Conservation (phyloP, 2,329 filamentous ascomycete genomes). For the Sordariomycetes sp. region DNA sequence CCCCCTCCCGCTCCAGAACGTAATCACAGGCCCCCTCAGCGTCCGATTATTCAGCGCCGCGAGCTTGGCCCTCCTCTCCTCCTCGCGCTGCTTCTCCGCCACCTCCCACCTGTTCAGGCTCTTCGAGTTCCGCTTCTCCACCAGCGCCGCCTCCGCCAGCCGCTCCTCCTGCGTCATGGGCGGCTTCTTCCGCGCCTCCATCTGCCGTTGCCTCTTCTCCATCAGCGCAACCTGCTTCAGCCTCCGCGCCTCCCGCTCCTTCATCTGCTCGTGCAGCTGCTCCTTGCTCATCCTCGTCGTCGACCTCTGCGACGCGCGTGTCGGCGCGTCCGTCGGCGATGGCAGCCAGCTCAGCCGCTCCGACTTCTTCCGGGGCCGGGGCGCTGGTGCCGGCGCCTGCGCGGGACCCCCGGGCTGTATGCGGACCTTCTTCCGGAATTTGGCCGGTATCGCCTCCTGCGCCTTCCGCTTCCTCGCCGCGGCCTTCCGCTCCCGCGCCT, state of each 20-base stretch:
- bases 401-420: slow-evolving; percentile 41
- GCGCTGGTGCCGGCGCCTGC: slow-evolving; percentile 21
- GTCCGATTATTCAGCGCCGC: slow-evolving; percentile 80
- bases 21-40: slow-evolving; percentile 77
- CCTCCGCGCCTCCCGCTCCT: slow-evolving; percentile 56
- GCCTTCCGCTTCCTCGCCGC: slow-evolving; percentile 69
- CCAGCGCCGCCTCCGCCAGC: slow-evolving; percentile 65
- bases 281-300: slow-evolving; percentile 48
- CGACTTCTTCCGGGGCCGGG: slow-evolving; percentile 45
- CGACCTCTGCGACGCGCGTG: slow-evolving; percentile 41
- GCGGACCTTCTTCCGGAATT: slow-evolving; percentile 63
- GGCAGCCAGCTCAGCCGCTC: slow-evolving; percentile 47
- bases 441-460: slow-evolving; percentile 57
- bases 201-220: slow-evolving; percentile 54
- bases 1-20: slow-evolving; percentile 86
- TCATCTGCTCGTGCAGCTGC: slow-evolving; percentile 56
- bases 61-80: slow-evolving; percentile 69
- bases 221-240: slow-evolving; percentile 57
- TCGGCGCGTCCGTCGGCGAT: slow-evolving; percentile 37
- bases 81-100: slow-evolving; percentile 77
- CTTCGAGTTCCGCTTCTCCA: slow-evolving; percentile 79
- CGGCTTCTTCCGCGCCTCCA: slow-evolving; percentile 64
- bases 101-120: slow-evolving; percentile 90
- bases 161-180: slow-evolving; percentile 80
- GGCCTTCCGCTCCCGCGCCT: slow-evolving; percentile 54